These are phyloP conservation scores for Fragaria iinumae DNA, from an alignment of 306 rosid genomes.

Conservation along the genomic window DNA sequence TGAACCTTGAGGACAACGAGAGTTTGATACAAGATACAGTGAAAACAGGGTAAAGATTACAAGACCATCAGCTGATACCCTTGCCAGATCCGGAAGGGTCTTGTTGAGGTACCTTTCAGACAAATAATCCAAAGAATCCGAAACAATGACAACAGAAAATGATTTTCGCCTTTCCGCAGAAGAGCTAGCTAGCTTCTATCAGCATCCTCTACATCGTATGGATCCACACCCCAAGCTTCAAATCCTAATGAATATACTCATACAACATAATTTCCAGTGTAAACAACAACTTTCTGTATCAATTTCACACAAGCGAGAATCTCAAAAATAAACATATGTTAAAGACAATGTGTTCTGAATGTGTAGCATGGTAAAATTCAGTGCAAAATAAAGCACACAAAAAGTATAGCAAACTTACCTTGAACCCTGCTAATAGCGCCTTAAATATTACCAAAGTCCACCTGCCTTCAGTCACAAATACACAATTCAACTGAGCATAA, in stretches of 20 bases:
- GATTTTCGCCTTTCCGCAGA: constrained; percentile 18
- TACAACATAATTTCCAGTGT: background rate
- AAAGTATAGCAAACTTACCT: constrained; percentile 37
- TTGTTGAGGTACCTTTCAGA: constrained; percentile 76
- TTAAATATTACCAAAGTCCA: constrained; percentile 35
- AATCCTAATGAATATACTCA: background rate
- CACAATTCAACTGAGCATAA: background rate
- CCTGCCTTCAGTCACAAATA: constrained; percentile 36
- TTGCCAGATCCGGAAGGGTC: constrained; percentile 66
- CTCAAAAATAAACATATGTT: background rate
- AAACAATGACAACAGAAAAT: constrained; percentile 66
- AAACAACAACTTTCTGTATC: background rate
- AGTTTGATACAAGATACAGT: background rate
- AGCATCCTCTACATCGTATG: constrained; percentile 70
- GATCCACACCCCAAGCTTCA: constrained; percentile 61
- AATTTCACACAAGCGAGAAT: background rate
- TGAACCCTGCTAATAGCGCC: constrained; percentile 53
- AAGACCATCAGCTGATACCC: constrained; percentile 59
- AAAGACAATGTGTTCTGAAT: too few relatives aligned
- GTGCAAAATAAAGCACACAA: background rate
- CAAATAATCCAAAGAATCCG: constrained; percentile 68
- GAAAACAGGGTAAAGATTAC: constrained; percentile 34
- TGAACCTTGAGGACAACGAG: background rate
- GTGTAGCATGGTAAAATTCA: too few relatives aligned
- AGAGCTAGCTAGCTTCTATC: constrained; percentile 24